phyloP scores from a whole-genome alignment of 768 basidiomycete species.

The Termitomyces sp. region DNA sequence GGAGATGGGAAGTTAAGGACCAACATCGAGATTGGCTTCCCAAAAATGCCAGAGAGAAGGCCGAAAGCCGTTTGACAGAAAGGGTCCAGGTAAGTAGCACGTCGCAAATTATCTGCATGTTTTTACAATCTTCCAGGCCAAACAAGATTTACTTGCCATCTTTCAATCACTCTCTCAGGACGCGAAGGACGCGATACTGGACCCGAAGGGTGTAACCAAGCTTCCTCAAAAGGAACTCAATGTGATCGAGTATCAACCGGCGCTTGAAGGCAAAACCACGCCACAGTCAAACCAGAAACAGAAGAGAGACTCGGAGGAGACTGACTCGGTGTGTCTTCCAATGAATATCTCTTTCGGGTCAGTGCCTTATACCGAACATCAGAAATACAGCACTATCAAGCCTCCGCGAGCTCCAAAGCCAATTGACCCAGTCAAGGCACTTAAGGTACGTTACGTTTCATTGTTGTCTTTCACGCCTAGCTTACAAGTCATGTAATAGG shows the following conservation, averaged over 20 bases:
- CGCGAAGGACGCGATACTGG: slow-evolving; percentile 51
- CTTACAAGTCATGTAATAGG: slow-evolving; percentile 32
- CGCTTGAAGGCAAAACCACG: slow-evolving; percentile 17
- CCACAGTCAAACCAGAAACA: slow-evolving; percentile 27
- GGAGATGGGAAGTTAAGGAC: slow-evolving; percentile 84
- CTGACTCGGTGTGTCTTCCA: slow-evolving; percentile 29
- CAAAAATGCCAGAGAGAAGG: slow-evolving; percentile 57
- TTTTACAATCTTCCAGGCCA: slow-evolving; percentile 41
- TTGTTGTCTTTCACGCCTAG: background rate
- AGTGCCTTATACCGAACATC: background rate
- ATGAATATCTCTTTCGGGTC: no score
- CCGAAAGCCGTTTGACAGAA: slow-evolving; percentile 55
- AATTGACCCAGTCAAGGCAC: slow-evolving; percentile 50
- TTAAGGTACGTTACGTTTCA: slow-evolving; percentile 41
- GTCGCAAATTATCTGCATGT: background rate
- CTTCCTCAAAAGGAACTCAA: slow-evolving; percentile 29
- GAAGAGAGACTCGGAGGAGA: slow-evolving; percentile 30
- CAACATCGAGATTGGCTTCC: slow-evolving; percentile 58
- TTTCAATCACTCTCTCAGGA: slow-evolving; percentile 55
- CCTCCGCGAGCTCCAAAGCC: slow-evolving; percentile 43
- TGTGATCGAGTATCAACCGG: slow-evolving; percentile 18
- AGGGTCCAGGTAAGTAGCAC: slow-evolving; percentile 49
- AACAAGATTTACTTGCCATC: slow-evolving; percentile 42
- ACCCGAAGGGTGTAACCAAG: slow-evolving; percentile 37
- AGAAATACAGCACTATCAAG: slow-evolving; percentile 13